Evolutionary conservation across 2,329 filamentous ascomycete species (phyloP), one percentile per base, ranked within the genome.

Genomic region (Cladosporium sp.): DNA sequence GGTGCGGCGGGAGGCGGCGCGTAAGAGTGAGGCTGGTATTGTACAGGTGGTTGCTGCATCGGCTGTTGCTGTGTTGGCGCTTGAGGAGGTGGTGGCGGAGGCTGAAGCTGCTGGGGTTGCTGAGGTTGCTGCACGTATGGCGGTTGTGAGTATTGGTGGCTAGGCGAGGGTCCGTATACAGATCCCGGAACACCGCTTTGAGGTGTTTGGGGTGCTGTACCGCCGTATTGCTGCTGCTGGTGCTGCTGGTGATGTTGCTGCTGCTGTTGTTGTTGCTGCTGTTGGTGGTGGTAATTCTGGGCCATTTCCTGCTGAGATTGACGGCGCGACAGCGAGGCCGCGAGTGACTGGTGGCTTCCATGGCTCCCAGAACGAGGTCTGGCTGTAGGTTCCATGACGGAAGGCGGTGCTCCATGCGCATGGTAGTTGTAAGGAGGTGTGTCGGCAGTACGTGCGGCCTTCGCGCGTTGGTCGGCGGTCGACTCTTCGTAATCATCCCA

Each of bases 401-500:
- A 69, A 68, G 28, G 44, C 44, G 63, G 63, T 26, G 54, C 63
- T 28, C 38, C 52, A 30, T 51, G 57, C 12, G 70, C 69, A 64
- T 73, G 59, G 36, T 70, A 60, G 64, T 55, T 57, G 67, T 72
- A 69, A 7, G 60, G 49, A n/a, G 55, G 55, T 47, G 28, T 34
- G 52, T 55, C 52, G 28, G 28, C 28, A 32, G 52, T 55, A 71
- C 77, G 67, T 44, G 75, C 72, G 70, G 82, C 80, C 69, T 84
- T 80, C 4, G 80, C 76, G 49, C 80, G 80, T 18, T 81, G 78
- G 68, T 83, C 83, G 7, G 78, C 78, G 51, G 77, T 78, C n/a
- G 85, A 83, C 11, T 85, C 85, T 14, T 87, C 84, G 67, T 86
- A 89, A 7, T 87, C 85, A n/a, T 92, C 88, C 75, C 89, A 90